phyloP scores from a whole-genome alignment of 192 early-diverging fungal species.

The Spinellus fusiger region DNA sequence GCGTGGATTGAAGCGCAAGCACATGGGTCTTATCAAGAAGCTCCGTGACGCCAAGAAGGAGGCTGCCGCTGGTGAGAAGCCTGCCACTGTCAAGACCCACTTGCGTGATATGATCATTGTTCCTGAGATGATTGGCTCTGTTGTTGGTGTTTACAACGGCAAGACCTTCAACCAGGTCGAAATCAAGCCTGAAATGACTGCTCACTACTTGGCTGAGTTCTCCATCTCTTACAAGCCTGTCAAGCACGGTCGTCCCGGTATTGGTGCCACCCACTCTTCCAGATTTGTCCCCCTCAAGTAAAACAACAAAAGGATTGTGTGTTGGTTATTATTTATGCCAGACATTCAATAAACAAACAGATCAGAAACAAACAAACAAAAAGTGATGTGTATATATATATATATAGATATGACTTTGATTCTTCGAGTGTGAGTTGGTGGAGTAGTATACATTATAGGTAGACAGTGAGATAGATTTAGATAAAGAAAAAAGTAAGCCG shows the following conservation, averaged over 20 bases:
- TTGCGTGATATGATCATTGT: constrained; percentile 99
- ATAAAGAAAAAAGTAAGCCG: too few species aligned
- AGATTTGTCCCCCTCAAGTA: constrained; percentile 89
- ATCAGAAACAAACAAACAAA: not conserved
- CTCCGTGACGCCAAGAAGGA: constrained; percentile 97
- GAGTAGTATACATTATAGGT: too few species aligned
- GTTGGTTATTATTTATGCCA: not conserved
- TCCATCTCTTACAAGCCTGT: constrained; percentile 97
- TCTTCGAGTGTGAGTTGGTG: too few species aligned
- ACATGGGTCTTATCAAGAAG: constrained; percentile 99
- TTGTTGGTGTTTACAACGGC: constrained; percentile 97
- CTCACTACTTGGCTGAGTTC: constrained; percentile 31
- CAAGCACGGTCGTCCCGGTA: constrained; percentile 98
- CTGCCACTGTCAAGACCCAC: constrained; percentile 95
- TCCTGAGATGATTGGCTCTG: constrained; percentile 97
- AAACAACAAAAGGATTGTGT: constrained; percentile 15
- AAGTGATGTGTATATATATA: not conserved
- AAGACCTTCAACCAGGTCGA: constrained; percentile 99
- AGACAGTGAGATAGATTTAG: too few species aligned
- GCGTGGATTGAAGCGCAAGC: constrained; percentile 97
- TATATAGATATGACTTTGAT: not conserved
- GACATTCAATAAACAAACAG: not conserved
- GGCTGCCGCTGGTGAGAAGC: constrained; percentile 85
- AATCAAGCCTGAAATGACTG: constrained; percentile 60
- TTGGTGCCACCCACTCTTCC: constrained; percentile 97